Conservation (phyloP, 768 basidiomycete genomes). For the Trametes cingulata region DNA sequence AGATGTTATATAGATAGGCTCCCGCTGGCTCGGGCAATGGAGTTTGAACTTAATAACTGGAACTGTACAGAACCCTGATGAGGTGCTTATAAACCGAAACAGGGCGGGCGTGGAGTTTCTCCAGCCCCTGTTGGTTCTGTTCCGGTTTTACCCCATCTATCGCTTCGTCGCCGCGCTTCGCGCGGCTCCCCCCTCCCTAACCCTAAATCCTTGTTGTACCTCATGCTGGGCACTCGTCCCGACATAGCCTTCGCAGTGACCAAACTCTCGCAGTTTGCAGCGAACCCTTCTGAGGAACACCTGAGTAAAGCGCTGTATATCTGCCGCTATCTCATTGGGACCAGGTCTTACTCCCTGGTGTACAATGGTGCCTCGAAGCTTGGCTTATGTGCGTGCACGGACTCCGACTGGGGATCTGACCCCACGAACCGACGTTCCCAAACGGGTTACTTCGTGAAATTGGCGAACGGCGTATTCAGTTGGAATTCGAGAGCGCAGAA, state of each 20-base stretch:
- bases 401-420: constrained; percentile 12
- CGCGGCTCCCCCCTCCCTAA: too few species aligned
- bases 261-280: constrained; percentile 34
- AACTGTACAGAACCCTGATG: too few species aligned
- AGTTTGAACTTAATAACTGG: too few species aligned
- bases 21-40: too few species aligned
- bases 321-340: constrained; percentile 3
- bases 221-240: constrained; percentile 31
- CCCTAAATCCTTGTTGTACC: too few species aligned
- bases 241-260: constrained; percentile 42
- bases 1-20: too few species aligned
- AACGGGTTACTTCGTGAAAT: constrained; percentile 4
- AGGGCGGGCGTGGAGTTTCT: too few species aligned
- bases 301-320: not conserved
- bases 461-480: not conserved
- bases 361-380: not conserved
- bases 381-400: not conserved
- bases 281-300: constrained; percentile 30
- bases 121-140: too few species aligned
- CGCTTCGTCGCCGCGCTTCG: too few species aligned
- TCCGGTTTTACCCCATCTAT: too few species aligned
- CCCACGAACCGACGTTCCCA: not conserved
- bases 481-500: constrained; percentile 3
- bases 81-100: too few species aligned
- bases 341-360: not conserved